A percentile compares a stretch with the other conserved stretches of the same genome.
Conservation (phyloP, 176 grass and related monocot species). For the Zoysia pacifica region DNA sequence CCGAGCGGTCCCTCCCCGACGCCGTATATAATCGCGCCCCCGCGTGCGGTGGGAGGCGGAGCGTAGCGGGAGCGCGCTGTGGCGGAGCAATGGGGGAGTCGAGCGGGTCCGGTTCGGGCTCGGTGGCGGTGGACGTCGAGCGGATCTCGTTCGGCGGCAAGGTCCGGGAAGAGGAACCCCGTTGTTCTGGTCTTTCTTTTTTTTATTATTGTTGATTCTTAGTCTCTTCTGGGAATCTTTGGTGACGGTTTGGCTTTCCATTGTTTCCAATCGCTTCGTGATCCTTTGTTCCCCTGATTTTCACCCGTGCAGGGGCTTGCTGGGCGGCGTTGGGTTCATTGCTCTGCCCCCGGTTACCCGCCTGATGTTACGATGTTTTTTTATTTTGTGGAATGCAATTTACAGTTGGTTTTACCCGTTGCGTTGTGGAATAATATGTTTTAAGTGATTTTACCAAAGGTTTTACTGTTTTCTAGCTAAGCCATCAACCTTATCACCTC, state of each 20-base stretch:
- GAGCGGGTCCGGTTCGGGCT: constrained; percentile 50
- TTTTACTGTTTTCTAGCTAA: background rate
- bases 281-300: background rate
- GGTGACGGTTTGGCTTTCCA: background rate
- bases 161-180: constrained; percentile 29
- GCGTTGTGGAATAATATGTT: background rate
- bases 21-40: constrained; percentile 30
- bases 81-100: constrained; percentile 62
- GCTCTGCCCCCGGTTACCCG: background rate
- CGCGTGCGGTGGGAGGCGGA: background rate
- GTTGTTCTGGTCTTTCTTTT: background rate
- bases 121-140: constrained; percentile 75
- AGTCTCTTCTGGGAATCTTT: background rate
- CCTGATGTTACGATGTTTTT: background rate
- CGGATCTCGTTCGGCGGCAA: constrained; percentile 79
- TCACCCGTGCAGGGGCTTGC: background rate
- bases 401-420: background rate
- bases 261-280: background rate
- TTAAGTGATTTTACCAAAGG: background rate
- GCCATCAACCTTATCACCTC: background rate
- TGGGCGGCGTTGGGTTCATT: background rate
- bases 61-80: background rate
- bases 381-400: background rate
- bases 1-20: background rate
- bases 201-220: background rate